A percentile compares a stretch with the other conserved stretches of the same genome.
Conservation (phyloP, 2,329 filamentous ascomycete genomes). For the Trichothecium sympodiale region DNA sequence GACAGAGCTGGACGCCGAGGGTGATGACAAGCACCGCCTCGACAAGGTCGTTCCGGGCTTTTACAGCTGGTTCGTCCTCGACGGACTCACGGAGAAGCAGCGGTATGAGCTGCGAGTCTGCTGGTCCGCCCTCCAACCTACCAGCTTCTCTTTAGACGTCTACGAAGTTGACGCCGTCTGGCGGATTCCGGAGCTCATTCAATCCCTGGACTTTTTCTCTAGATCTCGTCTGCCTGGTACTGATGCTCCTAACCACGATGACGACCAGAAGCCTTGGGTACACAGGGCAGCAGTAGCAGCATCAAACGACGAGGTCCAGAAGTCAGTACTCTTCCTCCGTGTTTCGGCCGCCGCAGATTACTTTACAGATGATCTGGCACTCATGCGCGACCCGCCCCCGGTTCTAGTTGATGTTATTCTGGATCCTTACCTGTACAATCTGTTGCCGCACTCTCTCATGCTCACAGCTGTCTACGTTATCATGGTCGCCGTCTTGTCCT, state of each 20-base stretch:
- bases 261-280: not conserved
- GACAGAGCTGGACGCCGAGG: slow-evolving; percentile 12
- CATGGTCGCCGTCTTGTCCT: slow-evolving; percentile 41
- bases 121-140: slow-evolving; percentile 90
- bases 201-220: slow-evolving; percentile 54
- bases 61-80: slow-evolving; percentile 70
- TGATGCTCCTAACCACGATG: not conserved
- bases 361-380: slow-evolving; percentile 58
- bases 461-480: slow-evolving; percentile 61
- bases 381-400: slow-evolving; percentile 66
- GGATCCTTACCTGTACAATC: slow-evolving; percentile 72
- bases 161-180: slow-evolving; percentile 52
- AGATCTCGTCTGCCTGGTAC: slow-evolving; percentile 29
- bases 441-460: slow-evolving; percentile 67
- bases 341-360: slow-evolving; percentile 74
- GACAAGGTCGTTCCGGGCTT: slow-evolving; percentile 34
- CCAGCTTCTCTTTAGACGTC: slow-evolving; percentile 60
- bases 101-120: slow-evolving; percentile 88
- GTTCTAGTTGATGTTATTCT: slow-evolving; percentile 75
- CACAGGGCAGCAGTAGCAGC: slow-evolving; percentile 2
- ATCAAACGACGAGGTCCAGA: slow-evolving; percentile 10
- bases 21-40: slow-evolving; percentile 9
- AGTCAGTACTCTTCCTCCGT: slow-evolving; percentile 59
- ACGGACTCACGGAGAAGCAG: slow-evolving; percentile 55
- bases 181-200: slow-evolving; percentile 48